These are phyloP conservation scores for Plasmodium inui DNA, from an alignment of 169 alveolate species.

Conservation along the genomic window DNA sequence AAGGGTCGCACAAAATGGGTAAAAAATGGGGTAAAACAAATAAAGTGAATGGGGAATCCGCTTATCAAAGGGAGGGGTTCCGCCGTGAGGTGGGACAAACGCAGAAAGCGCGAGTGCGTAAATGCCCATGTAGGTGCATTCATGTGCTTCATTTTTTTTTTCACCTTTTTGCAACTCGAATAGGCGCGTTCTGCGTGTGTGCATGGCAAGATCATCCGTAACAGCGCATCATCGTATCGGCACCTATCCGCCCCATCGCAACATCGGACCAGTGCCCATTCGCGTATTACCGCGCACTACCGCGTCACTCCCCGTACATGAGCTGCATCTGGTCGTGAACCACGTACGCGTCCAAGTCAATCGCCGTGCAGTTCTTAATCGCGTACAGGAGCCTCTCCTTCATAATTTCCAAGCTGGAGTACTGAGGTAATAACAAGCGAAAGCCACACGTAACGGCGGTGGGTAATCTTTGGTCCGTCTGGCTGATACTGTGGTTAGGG, in stretches of 20 bases:
- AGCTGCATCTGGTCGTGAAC: conserved; percentile 87
- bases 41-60: background rate
- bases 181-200: background rate
- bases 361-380: conserved; percentile 91
- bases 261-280: no score
- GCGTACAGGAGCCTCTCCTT: conserved; percentile 91
- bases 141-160: background rate
- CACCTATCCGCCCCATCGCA: background rate
- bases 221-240: background rate
- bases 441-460: conserved; percentile 93
- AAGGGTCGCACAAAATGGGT: background rate
- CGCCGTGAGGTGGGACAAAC: conserved; percentile 2
- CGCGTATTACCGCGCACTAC: background rate
- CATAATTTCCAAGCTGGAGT: conserved; percentile 87
- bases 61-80: background rate
- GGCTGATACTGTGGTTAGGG: conserved; percentile 6
- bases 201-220: background rate
- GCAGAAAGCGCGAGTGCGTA: background rate
- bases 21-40: background rate
- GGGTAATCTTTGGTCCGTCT: conserved; percentile 89
- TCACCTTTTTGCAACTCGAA: background rate
- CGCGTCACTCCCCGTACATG: conserved; percentile 68
- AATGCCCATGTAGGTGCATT: background rate
- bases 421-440: conserved; percentile 90
- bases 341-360: conserved; percentile 92